Percentiles rank a stretch among this genome's conserved stretches.
Conservation (phyloP, 2,329 filamentous ascomycete species). For the Aspergillus brasiliensis region DNA sequence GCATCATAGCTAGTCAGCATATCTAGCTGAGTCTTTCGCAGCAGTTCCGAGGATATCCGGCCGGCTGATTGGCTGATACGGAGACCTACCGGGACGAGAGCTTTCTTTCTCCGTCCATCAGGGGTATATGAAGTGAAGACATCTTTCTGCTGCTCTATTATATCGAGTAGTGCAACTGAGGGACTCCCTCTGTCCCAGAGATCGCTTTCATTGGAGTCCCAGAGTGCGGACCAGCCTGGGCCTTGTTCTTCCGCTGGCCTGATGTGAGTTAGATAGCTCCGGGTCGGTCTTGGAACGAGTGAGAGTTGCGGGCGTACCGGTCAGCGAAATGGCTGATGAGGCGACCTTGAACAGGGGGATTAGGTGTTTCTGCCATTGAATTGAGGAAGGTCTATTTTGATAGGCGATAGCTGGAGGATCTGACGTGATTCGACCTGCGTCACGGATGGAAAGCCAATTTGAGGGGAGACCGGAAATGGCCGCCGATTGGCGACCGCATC, state of each 20-base stretch:
- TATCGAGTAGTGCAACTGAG: slow-evolving; percentile 33
- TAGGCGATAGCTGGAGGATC: no score
- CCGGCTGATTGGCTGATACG: neutral
- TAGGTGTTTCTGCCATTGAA: neutral
- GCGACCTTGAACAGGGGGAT: neutral
- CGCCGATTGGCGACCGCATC: no score
- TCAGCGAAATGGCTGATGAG: neutral
- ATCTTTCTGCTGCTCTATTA: slow-evolving; percentile 24
- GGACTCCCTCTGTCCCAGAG: slow-evolving; percentile 36
- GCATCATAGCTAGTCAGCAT: neutral
- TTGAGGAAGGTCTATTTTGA: no score
- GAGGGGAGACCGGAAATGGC: no score
- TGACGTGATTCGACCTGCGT: no score
- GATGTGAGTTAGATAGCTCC: neutral
- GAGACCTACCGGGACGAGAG: slow-evolving; percentile 30
- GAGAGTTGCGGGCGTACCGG: neutral
- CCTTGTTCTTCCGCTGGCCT: neutral
- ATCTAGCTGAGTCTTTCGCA: neutral
- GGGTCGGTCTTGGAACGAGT: no score
- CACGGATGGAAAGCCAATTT: no score
- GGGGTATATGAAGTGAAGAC: slow-evolving; percentile 21
- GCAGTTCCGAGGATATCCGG: neutral
- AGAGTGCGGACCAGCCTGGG: slow-evolving; percentile 24
- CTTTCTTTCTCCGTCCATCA: slow-evolving; percentile 26
- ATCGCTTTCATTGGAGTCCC: slow-evolving; percentile 27